These are phyloP conservation scores for Boechera stricta DNA, from an alignment of 345 rosid genomes.

Conservation along the genomic window DNA sequence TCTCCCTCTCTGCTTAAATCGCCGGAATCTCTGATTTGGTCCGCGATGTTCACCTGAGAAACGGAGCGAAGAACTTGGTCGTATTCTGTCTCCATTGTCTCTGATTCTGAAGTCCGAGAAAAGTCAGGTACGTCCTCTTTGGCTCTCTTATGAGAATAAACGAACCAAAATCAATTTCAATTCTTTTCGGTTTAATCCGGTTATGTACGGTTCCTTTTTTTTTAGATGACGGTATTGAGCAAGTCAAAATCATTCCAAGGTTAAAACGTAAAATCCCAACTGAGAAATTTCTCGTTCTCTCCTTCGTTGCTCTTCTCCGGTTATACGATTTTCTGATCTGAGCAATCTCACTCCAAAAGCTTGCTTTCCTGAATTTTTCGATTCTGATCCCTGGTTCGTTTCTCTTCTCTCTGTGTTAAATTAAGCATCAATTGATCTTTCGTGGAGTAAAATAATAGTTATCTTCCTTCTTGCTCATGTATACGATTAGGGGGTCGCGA, in stretches of 20 bases:
- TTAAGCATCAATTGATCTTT: neutral
- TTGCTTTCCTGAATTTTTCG: neutral
- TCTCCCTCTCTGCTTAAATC: neutral
- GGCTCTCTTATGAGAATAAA: neutral
- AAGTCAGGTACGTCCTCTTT: slow-evolving; percentile 7
- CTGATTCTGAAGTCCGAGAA: neutral
- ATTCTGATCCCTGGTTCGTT: slow-evolving; percentile 31
- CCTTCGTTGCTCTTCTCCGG: slow-evolving; percentile 1
- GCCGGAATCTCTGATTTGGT: neutral
- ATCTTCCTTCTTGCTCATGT: slow-evolving; percentile 18
- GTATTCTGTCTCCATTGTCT: slow-evolving; percentile 36
- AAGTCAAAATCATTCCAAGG: slow-evolving; percentile 19
- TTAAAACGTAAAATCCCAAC: slow-evolving; percentile 24
- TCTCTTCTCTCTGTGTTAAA: neutral
- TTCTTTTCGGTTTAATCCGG: slow-evolving; percentile 17
- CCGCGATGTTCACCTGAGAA: slow-evolving; percentile 36
- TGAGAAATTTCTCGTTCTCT: neutral
- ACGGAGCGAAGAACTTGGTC: slow-evolving; percentile 42
- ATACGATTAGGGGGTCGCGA: slow-evolving; percentile 17
- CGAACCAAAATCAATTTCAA: slow-evolving; percentile 15
- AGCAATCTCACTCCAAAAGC: slow-evolving; percentile 30
- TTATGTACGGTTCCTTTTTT: neutral
- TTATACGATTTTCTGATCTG: slow-evolving; percentile 22
- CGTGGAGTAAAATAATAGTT: neutral
- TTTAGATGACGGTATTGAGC: neutral